These are phyloP conservation scores for Cytospora mali DNA, from an alignment of 2,329 filamentous ascomycete species.

Conservation along the genomic window DNA sequence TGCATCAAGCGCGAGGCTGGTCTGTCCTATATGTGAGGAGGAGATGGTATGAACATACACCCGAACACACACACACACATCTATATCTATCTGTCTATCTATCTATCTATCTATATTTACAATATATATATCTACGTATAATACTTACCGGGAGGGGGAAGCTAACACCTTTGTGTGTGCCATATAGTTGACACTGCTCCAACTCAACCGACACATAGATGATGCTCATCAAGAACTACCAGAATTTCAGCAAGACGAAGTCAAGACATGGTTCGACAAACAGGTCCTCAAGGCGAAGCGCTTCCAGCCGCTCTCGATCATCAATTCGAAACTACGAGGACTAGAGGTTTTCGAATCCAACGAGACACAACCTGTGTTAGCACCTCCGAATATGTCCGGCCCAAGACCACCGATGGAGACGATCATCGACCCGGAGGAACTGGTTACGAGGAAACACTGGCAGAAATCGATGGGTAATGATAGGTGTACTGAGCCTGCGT, in stretches of 20 bases:
- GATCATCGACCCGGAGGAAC: conserved; percentile 77
- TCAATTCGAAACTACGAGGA: conserved; percentile 92
- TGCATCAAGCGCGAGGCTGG: conserved; percentile 67
- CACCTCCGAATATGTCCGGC: conserved; percentile 41
- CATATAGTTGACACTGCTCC: conserved; percentile 79
- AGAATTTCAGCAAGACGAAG: conserved; percentile 86
- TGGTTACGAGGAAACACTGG: conserved; percentile 89
- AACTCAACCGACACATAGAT: conserved; percentile 85
- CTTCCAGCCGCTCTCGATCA: conserved; percentile 86
- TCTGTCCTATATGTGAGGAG: conserved; percentile 97
- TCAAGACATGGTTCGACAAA: conserved; percentile 95
- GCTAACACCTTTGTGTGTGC: conserved; percentile 27
- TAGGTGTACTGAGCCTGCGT: conserved; percentile 83
- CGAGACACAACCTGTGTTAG: conserved; percentile 56
- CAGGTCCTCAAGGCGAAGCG: conserved; percentile 92
- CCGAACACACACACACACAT: neutral
- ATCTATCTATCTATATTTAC: too few relatives aligned
- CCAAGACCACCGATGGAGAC: conserved; percentile 44
- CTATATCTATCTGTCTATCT: too few relatives aligned
- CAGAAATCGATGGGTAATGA: conserved; percentile 76
- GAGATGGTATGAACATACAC: conserved; percentile 72
- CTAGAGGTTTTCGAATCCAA: conserved; percentile 95
- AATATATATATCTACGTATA: neutral
- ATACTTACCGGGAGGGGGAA: neutral
- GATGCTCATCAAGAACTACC: conserved; percentile 89